Conservation (phyloP, 176 grass and related monocot species). For the Oryza nivara region DNA sequence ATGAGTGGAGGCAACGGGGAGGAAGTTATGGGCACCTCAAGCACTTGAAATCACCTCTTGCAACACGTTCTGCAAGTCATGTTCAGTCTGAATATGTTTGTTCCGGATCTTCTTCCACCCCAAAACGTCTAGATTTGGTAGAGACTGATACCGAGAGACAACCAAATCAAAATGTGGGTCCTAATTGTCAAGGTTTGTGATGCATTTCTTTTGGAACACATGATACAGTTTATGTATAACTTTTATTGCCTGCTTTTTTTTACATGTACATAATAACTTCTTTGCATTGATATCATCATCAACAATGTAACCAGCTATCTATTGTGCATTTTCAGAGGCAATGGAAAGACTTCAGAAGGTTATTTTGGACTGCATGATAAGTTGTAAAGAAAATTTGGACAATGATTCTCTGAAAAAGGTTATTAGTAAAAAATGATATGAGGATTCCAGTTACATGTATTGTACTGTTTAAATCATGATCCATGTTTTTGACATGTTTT, state of each 20-base stretch:
- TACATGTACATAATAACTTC: background rate
- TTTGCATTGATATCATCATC: background rate
- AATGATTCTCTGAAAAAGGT: slow-evolving; percentile 57
- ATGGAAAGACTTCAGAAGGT: slow-evolving; percentile 65
- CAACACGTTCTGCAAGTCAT: slow-evolving; percentile 40
- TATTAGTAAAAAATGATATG: slow-evolving; percentile 3
- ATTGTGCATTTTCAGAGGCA: slow-evolving; percentile 62
- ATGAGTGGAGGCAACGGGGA: slow-evolving; percentile 56
- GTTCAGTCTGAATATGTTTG: slow-evolving; percentile 36
- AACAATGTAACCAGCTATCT: slow-evolving; percentile 1
- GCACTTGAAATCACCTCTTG: slow-evolving; percentile 72
- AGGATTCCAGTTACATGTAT: background rate
- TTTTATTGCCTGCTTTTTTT: background rate
- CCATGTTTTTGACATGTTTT: slow-evolving; percentile 22
- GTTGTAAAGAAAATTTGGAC: slow-evolving; percentile 77
- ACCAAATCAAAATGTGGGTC: slow-evolving; percentile 37
- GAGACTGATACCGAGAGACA: slow-evolving; percentile 37
- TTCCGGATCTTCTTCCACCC: slow-evolving; percentile 34
- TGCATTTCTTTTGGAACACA: background rate
- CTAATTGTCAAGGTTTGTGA: slow-evolving; percentile 52
- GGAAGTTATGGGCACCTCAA: slow-evolving; percentile 54
- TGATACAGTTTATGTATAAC: background rate
- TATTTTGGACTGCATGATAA: slow-evolving; percentile 67
- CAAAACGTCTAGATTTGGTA: slow-evolving; percentile 55
- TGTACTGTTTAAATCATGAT: background rate